phyloP scores from a whole-genome alignment of 1,284 basidiomycete genomes.

The Melampsora occidentalis region DNA sequence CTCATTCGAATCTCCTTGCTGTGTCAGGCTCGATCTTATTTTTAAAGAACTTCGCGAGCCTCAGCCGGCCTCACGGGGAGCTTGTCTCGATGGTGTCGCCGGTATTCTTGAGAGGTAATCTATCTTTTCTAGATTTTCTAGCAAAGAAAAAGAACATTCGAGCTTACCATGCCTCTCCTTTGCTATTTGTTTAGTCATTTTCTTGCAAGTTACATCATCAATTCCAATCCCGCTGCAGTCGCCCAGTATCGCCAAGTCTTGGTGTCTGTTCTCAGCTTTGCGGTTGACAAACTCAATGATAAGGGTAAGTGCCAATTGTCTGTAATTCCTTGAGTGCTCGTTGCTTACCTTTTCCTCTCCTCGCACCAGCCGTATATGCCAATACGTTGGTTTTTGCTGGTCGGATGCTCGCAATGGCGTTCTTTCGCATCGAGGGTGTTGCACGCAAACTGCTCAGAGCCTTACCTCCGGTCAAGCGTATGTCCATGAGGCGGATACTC shows the following conservation, averaged over 20 bases:
- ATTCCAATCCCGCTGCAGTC: conserved; percentile 49
- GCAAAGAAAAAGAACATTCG: neutral
- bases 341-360: neutral
- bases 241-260: conserved; percentile 54
- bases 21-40: conserved; percentile 31
- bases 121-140: neutral
- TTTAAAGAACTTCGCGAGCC: conserved; percentile 36
- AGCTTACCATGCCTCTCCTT: neutral
- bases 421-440: conserved; percentile 59
- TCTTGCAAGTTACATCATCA: conserved; percentile 54
- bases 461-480: conserved; percentile 56
- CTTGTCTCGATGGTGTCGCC: conserved; percentile 57
- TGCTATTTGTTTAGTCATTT: conserved; percentile 50
- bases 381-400: conserved; percentile 59
- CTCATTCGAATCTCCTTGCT: neutral
- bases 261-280: conserved; percentile 56
- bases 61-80: conserved; percentile 52
- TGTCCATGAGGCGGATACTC: conserved; percentile 54
- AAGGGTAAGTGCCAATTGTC: conserved; percentile 52
- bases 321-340: neutral
- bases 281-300: conserved; percentile 59
- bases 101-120: conserved; percentile 56
- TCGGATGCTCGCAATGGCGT: conserved; percentile 58
- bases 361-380: conserved; percentile 55
- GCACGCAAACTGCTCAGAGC: conserved; percentile 58